Percentiles rank a stretch among this genome's conserved stretches.
phyloP scores from a whole-genome alignment of 129 eudicot species.

The Apium graveolens region DNA sequence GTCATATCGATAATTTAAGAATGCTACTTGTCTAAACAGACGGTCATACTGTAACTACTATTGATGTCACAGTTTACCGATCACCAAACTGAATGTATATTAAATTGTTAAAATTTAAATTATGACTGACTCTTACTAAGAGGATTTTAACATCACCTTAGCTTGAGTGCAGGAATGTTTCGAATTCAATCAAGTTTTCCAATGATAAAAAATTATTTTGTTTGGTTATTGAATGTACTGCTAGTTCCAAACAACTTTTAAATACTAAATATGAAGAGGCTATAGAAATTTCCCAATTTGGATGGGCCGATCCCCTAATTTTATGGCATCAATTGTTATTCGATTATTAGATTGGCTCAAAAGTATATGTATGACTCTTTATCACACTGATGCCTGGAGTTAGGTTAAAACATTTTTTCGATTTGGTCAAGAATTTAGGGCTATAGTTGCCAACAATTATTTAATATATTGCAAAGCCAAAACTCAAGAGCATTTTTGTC shows the following conservation, averaged over 20 bases:
- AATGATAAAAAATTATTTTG: not conserved
- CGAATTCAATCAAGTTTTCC: not conserved
- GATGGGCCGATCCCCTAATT: not conserved
- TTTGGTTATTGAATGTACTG: not conserved
- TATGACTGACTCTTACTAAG: not conserved
- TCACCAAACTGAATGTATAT: not conserved
- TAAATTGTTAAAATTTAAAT: not conserved
- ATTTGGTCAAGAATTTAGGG: not conserved
- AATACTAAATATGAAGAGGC: not conserved
- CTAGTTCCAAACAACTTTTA: not conserved
- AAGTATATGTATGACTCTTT: not conserved
- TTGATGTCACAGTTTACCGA: not conserved
- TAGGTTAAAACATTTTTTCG: not conserved
- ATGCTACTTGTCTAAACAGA: not conserved
- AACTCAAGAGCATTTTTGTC: not conserved
- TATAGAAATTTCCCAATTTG: not conserved
- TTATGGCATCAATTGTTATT: not conserved
- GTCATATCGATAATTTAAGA: not conserved
- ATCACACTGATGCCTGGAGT: not conserved
- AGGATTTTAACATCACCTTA: not conserved
- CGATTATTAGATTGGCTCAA: not conserved
- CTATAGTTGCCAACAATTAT: not conserved
- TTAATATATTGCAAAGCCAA: not conserved
- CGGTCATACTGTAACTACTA: not conserved
- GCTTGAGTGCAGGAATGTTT: not conserved